Evolutionary conservation across 2,329 filamentous ascomycete genomes (phyloP).

Genomic region (Amesomyces nigricolor): DNA sequence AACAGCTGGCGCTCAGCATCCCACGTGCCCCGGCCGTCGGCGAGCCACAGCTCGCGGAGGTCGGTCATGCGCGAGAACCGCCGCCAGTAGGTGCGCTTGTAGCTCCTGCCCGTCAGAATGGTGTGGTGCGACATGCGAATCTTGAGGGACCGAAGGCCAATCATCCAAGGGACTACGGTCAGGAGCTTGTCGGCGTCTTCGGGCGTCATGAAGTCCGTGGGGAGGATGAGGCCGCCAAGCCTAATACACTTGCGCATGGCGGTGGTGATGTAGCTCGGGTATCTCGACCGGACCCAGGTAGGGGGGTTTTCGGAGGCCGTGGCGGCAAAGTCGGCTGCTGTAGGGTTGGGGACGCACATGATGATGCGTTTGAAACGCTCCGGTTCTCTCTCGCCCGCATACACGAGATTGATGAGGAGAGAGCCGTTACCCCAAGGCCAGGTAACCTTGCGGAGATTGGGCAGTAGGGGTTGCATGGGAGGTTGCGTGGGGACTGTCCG

Average conservation of each 20-base stretch:
- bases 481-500: too few relatives aligned
- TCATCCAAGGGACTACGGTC: neutral
- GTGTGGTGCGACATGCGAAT: neutral
- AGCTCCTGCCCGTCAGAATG: neutral
- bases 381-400: fast-evolving
- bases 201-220: neutral
- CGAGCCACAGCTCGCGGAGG: slow-evolving; percentile 2
- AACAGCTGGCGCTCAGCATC: too few relatives aligned
- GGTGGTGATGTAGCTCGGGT: too few relatives aligned
- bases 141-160: neutral
- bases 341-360: neutral
- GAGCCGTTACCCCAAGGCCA: neutral
- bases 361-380: neutral
- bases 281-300: neutral
- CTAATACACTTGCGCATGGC: neutral
- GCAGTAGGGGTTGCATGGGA: neutral
- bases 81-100: neutral
- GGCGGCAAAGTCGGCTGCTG: neutral
- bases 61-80: neutral
- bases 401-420: neutral
- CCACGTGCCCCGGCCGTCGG: neutral
- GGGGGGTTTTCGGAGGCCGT: neutral
- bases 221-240: neutral
- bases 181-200: neutral
- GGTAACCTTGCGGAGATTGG: neutral